phyloP scores from a whole-genome alignment of 495 filamentous ascomycete species.

The Neurospora sp. region DNA sequence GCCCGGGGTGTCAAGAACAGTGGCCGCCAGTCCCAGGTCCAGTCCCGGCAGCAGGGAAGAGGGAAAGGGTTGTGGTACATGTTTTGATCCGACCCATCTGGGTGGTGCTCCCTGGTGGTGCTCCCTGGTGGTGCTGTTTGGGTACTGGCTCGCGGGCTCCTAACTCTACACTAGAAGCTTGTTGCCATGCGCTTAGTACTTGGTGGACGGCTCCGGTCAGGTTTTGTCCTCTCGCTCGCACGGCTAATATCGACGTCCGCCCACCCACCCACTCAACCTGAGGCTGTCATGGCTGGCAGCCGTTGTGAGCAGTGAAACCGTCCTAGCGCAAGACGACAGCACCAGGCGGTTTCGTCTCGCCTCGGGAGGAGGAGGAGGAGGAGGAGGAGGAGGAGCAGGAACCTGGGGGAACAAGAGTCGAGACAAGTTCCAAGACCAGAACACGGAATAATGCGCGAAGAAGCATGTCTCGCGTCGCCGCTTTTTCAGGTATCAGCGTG shows the following conservation, averaged over 20 bases:
- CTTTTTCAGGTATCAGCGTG: background rate
- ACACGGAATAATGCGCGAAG: background rate
- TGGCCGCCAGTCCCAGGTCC: background rate
- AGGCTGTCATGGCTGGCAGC: background rate
- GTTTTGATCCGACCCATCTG: conserved; percentile 1
- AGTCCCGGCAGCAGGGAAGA: conserved; percentile 2
- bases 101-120: background rate
- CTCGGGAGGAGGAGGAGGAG: background rate
- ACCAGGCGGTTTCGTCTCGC: background rate
- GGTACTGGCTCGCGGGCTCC: background rate
- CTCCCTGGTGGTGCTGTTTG: background rate
- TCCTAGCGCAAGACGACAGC: background rate
- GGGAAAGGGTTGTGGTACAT: background rate
- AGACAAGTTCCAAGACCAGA: background rate
- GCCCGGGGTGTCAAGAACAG: background rate
- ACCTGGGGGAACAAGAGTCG: background rate
- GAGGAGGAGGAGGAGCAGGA: background rate
- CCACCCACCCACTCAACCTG: background rate
- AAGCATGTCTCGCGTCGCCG: background rate
- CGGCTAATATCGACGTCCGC: background rate
- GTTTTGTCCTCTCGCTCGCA: background rate
- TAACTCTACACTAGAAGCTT: background rate
- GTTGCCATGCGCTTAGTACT: background rate
- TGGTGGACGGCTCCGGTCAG: background rate
- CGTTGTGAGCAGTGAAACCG: background rate